Percentiles rank a stretch among this genome's conserved stretches.
These are phyloP conservation scores for Stygiomarasmius scandens DNA, from an alignment of 1,284 basidiomycete genomes.

Conservation along the genomic window DNA sequence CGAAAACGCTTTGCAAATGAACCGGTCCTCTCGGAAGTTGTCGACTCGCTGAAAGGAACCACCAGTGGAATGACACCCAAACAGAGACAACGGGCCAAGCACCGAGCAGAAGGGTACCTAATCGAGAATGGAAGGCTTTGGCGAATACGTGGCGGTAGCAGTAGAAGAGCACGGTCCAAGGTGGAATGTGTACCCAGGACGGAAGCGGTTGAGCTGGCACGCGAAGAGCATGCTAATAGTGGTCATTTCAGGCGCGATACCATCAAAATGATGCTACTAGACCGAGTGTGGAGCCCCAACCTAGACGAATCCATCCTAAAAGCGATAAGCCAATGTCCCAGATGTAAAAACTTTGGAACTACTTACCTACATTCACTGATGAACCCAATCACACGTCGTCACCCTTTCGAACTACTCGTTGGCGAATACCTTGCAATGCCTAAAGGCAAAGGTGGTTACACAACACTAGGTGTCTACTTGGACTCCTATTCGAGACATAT, in stretches of 20 bases:
- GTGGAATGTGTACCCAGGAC: slow-evolving; percentile 20
- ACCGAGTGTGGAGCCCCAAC: slow-evolving; percentile 28
- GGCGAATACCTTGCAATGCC: slow-evolving; percentile 36
- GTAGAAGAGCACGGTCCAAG: too few relatives aligned
- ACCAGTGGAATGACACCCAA: slow-evolving; percentile 27
- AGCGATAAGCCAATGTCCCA: slow-evolving; percentile 31
- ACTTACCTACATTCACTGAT: slow-evolving; percentile 31
- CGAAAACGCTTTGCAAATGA: slow-evolving; percentile 27
- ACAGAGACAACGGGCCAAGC: slow-evolving; percentile 31
- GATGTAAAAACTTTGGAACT: slow-evolving; percentile 30
- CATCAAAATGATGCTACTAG: slow-evolving; percentile 28
- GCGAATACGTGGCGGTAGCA: too few relatives aligned
- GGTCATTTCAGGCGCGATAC: slow-evolving; percentile 34
- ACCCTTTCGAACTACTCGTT: slow-evolving; percentile 37
- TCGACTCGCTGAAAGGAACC: slow-evolving; percentile 26
- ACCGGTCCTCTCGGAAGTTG: slow-evolving; percentile 27
- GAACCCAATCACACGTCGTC: slow-evolving; percentile 35
- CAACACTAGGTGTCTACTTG: slow-evolving; percentile 28
- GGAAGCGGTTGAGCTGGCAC: slow-evolving; percentile 17
- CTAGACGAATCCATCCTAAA: slow-evolving; percentile 32
- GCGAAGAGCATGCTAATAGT: slow-evolving; percentile 20
- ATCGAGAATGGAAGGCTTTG: too few relatives aligned
- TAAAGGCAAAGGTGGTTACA: slow-evolving; percentile 32
- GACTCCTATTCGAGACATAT: slow-evolving; percentile 29
- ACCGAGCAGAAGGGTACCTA: slow-evolving; percentile 27